Percentiles rank a stretch among this genome's conserved stretches.
Evolutionary conservation across 495 filamentous ascomycete genomes (phyloP).

Genomic region (Hypoxylon fragiforme): DNA sequence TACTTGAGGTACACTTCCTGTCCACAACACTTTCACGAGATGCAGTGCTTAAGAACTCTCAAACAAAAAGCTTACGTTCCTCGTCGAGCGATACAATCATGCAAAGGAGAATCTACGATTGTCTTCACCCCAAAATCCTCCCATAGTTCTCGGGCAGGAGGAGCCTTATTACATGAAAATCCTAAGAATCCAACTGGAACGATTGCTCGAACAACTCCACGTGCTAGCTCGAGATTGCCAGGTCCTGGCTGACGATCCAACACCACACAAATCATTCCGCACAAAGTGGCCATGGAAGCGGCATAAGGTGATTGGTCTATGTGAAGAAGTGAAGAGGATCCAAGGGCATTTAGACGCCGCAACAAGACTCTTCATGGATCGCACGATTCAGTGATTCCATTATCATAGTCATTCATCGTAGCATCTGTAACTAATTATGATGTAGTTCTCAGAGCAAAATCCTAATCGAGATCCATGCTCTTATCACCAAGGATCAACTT

Average conservation of each 20-base stretch:
- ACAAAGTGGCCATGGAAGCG: conserved; percentile 1
- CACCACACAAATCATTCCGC: background rate
- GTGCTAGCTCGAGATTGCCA: conserved; percentile 1
- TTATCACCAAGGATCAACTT: too few relatives aligned
- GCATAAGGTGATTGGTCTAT: background rate
- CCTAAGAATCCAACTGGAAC: background rate
- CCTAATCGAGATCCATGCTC: background rate
- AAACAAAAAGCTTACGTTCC: background rate
- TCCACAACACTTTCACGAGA: background rate
- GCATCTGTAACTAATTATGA: background rate
- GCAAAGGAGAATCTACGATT: background rate
- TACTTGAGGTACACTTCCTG: background rate
- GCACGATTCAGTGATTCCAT: background rate
- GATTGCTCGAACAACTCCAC: background rate
- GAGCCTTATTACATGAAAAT: conserved; percentile 4
- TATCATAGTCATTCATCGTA: background rate
- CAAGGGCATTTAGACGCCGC: conserved; percentile 1
- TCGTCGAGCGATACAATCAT: background rate
- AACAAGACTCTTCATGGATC: conserved; percentile 2
- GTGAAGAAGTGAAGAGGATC: background rate
- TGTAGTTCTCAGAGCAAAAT: background rate
- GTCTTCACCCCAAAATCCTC: background rate
- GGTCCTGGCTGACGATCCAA: background rate
- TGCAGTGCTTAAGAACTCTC: background rate
- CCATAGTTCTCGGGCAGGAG: background rate